Evolutionary conservation across 1,284 basidiomycete species (phyloP), one percentile per base, ranked within the genome.

Genomic region (Anthracocystis setariae): DNA sequence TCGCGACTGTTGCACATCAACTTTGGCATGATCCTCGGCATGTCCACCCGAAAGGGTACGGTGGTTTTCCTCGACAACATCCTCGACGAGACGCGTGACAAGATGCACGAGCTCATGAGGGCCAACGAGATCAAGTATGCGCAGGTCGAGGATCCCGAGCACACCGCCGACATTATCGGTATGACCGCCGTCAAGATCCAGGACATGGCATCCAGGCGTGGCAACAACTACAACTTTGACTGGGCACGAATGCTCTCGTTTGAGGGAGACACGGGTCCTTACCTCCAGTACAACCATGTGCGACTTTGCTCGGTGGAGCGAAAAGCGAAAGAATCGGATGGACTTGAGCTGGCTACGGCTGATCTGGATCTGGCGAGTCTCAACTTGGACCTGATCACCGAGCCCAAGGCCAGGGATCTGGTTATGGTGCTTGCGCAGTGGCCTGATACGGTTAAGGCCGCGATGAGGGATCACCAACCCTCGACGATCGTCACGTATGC

Each of bases 171-270:
- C 76, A 92, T 97, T 83, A 90, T 98, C 57, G 96, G 95, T 27
- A 92, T 96, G 81, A 92, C 93, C 0, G 94, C 93, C 8, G 91
- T 99, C 81, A 98, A 98, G 87, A 94, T 99, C 76, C 96, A 98
- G 84, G 95, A 98, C 84, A 94, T 98, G 93, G 87, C 90, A 40
- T 93, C 92, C 24, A 97, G 94, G 84, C 94, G 95, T 68, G 91
- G 96, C 84, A 96, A 96, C 85, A 94, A 96, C 86, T 98, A 98
- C 85, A 90, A 87, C 15, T 98, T 97, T 85, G 91, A 94, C 84
- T 94, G 92, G 90, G 89, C 91, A 73, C 89, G 94, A 50, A 96
- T 97, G 92, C 89, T 92, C 53, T 93, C 92, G 32, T 98, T 97
- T 83, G 93, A 97, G 84, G 95, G 95, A 46, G 95, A 98, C 85